Evolutionary conservation across 2,329 filamentous ascomycete species (phyloP).

Genomic region (Capronia americana): DNA sequence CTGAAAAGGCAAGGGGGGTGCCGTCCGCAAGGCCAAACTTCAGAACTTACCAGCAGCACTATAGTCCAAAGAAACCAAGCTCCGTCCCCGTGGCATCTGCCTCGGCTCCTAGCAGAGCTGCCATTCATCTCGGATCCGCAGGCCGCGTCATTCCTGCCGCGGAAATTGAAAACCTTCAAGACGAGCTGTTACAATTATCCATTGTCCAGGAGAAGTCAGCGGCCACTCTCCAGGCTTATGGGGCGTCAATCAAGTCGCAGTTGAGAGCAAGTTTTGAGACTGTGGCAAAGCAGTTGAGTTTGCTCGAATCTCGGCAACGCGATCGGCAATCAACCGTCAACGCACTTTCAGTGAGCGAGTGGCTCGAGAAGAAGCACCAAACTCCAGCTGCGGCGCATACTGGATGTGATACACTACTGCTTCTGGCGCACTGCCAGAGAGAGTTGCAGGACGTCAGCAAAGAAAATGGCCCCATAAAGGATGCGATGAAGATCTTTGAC

Average conservation of each 20-base stretch:
- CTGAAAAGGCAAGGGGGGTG: not conserved
- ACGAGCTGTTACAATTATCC: slow-evolving; percentile 53
- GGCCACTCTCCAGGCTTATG: slow-evolving; percentile 25
- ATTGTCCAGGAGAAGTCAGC: slow-evolving; percentile 44
- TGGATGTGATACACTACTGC: slow-evolving; percentile 17
- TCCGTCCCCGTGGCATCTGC: not conserved
- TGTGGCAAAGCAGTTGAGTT: slow-evolving; percentile 44
- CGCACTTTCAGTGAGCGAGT: slow-evolving; percentile 35
- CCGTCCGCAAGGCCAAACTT: slow-evolving; percentile 42
- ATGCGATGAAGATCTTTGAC: slow-evolving; percentile 24
- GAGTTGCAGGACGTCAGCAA: slow-evolving; percentile 19
- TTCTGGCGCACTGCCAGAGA: slow-evolving; percentile 24
- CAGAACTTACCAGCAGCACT: slow-evolving; percentile 48
- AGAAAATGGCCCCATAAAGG: slow-evolving; percentile 21
- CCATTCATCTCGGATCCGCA: slow-evolving; percentile 39
- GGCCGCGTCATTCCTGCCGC: slow-evolving; percentile 42
- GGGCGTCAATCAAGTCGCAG: slow-evolving; percentile 23
- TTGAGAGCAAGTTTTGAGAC: slow-evolving; percentile 9
- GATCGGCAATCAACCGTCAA: slow-evolving; percentile 46
- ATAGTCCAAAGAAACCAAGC: slow-evolving; percentile 47
- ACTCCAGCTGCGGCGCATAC: not conserved
- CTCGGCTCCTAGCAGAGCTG: slow-evolving; percentile 4
- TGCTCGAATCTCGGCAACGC: slow-evolving; percentile 44
- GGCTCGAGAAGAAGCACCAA: slow-evolving; percentile 16
- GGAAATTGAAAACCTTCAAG: slow-evolving; percentile 48